Base-by-base conservation (phyloP, 202 grass and related monocot species). In the Saccharum hybrid region DNA sequence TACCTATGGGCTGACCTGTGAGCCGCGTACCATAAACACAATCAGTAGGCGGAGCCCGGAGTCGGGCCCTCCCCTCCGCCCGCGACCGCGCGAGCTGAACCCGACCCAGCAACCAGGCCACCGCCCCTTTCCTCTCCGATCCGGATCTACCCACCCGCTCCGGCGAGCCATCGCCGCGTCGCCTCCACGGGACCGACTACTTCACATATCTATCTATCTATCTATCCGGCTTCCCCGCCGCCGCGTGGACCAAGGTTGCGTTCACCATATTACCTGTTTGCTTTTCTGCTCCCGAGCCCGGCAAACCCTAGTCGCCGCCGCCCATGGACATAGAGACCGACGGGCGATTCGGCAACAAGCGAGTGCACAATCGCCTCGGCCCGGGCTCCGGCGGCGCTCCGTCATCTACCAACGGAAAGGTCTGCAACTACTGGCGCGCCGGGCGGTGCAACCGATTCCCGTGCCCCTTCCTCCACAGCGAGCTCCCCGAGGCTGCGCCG, bases 391-490 rank as follows among this genome's bases (percentile, higher is more conserved):
- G 81, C 8, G 69, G 84, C 10, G 23, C 85, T 14, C 83, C 81
- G 0, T 88, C 91, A 9, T 88, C 88, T 6, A 73, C 89, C 57
- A 52, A 33, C 5, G 87, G 87, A 57, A 94, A 84, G 79, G 93
- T 99, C 61, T 99, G 96, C 86, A 86, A 70, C 78, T 88, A 85
- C 46, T 99, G 96, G 96, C 89, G 82, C 43, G 91, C 90, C 5
- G 96, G 96, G 21, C 93, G 91, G 23, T 99, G 96, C 90, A 99
- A 87, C 26, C 93, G 93, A 75, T 92, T 92, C 84, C 91, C 87
- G 14, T 99, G 96, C 86, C 85, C 88, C 38, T 99, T 75, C 85
- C 93, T 99, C 63, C 96, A 99, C 38, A 90, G 93, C 81, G 96
- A 99, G 81, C 89, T 83, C 23, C 79, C 90, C 26, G 81, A 86